Evolutionary conservation across 306 rosid species (phyloP), one percentile per base, ranked within the genome.

Genomic region (Castanea sativa): DNA sequence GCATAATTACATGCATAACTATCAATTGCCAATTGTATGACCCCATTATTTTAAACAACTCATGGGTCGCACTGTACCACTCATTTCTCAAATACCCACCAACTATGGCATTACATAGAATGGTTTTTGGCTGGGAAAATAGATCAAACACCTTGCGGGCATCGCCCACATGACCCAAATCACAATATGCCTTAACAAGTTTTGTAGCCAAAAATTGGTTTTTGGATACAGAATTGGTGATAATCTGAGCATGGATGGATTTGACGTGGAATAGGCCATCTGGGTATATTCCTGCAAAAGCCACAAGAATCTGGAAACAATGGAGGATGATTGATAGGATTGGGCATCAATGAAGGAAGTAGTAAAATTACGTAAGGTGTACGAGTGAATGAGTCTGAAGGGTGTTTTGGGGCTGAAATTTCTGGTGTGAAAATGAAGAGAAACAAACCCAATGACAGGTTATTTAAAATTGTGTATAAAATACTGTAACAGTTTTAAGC

Each of bases 1-100:
- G 83, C 88, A 81, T 83, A 91, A 64, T 87, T 86, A 57, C 93
- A 91, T 1, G 97, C 86, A 14, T 87, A 93, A 75, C 90, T 93
- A 80, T 91, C 83, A 7, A 90, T 75, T 76, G 81, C 85, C 21
- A 87, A 80, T 78, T 43, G 76, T 71, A 59, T 76, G 79, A 85
- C n/a, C 79, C 69, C 95, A 90, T 93, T 85, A 82, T 65, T 82
- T 53, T 79, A 60, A 90, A 89, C 76, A 91, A 41, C 76, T 72
- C 78, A 67, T 78, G 84, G 55, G 87, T 85, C 72, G 88, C 93
- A 14, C 10, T 23, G 35, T 85, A 77, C 21, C 73, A 82, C 60
- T 80, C 80, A 78, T 87, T 87, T 68, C 79, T 86, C 65, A 85
- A 55, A 74, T 86, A 83, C 13, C 97, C 97, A 78, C 21, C 30